These are phyloP conservation scores for Stenocarpella maydis DNA, from an alignment of 2,329 filamentous ascomycete genomes.

Conservation along the genomic window DNA sequence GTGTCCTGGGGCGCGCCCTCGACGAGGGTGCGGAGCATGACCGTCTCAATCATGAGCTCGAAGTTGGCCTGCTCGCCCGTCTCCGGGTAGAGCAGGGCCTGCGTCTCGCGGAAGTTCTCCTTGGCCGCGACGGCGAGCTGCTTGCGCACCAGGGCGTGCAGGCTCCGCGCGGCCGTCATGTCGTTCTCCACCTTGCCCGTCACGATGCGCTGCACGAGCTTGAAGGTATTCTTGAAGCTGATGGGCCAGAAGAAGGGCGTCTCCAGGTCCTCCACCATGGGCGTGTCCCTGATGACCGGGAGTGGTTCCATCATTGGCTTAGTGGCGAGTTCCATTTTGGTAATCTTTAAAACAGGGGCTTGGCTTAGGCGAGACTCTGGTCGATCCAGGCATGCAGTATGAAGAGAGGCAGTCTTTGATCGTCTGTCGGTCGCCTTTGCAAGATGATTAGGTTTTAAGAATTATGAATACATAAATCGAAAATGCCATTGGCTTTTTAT, in stretches of 20 bases:
- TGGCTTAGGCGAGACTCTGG: neutral
- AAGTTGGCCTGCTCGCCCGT: conserved; percentile 36
- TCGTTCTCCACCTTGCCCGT: conserved; percentile 41
- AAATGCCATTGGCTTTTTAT: neutral
- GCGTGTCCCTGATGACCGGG: neutral
- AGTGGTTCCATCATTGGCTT: neutral
- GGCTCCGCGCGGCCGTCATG: conserved; percentile 35
- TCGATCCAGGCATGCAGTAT: neutral
- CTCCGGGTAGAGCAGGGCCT: conserved; percentile 33
- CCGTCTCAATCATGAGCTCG: conserved; percentile 35
- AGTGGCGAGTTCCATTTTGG: too few relatives aligned
- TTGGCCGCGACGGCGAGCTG: conserved; percentile 34
- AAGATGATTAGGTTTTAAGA: neutral
- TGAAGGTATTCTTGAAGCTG: conserved; percentile 39
- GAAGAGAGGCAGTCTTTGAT: neutral
- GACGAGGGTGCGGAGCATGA: conserved; percentile 32
- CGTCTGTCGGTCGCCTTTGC: neutral
- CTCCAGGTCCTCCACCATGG: conserved; percentile 33
- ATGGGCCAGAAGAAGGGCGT: conserved; percentile 35
- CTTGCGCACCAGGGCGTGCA: conserved; percentile 35
- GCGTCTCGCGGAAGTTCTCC: conserved; percentile 34
- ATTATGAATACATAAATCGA: conserved; percentile 1
- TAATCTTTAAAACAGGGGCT: neutral
- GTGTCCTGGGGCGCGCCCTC: conserved; percentile 29
- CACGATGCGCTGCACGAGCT: conserved; percentile 39